Evolutionary conservation across 768 basidiomycete species (phyloP).

Genomic region (Lactarius vividus): DNA sequence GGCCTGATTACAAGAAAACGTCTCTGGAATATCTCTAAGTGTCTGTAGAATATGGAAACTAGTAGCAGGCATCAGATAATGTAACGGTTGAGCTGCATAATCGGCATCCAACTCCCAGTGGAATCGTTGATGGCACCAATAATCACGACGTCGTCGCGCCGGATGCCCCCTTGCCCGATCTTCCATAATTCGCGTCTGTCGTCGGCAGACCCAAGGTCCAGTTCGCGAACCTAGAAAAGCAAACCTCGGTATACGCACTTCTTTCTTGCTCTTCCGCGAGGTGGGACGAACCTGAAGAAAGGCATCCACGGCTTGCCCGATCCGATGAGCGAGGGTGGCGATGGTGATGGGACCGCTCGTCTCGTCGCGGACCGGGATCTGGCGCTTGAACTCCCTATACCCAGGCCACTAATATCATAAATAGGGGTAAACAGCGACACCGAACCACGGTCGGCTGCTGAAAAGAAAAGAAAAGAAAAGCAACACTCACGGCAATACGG

Average conservation of each 20-base stretch:
- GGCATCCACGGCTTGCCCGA: neutral
- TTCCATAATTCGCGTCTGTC: neutral
- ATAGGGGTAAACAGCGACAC: neutral
- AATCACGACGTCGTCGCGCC: neutral
- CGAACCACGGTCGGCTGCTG: neutral
- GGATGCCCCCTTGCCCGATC: neutral
- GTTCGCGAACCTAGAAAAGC: neutral
- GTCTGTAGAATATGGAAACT: neutral
- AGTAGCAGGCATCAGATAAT: neutral
- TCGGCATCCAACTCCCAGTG: conserved; percentile 2
- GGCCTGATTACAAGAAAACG: neutral
- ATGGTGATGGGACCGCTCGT: neutral
- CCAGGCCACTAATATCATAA: neutral
- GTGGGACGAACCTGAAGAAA: neutral
- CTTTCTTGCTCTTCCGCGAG: neutral
- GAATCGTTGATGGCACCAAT: conserved; percentile 5
- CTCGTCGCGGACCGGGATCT: neutral
- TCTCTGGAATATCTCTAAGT: neutral
- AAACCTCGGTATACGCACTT: neutral
- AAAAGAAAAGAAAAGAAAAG: neutral
- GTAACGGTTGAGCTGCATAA: conserved; percentile 3
- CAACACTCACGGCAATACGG: neutral
- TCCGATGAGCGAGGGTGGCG: neutral
- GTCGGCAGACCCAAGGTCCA: neutral
- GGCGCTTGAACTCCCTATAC: conserved; percentile 3